Percentiles rank a stretch among this genome's conserved stretches.
Conservation (phyloP, 2,329 filamentous ascomycete species). For the Cladosporium sp. region DNA sequence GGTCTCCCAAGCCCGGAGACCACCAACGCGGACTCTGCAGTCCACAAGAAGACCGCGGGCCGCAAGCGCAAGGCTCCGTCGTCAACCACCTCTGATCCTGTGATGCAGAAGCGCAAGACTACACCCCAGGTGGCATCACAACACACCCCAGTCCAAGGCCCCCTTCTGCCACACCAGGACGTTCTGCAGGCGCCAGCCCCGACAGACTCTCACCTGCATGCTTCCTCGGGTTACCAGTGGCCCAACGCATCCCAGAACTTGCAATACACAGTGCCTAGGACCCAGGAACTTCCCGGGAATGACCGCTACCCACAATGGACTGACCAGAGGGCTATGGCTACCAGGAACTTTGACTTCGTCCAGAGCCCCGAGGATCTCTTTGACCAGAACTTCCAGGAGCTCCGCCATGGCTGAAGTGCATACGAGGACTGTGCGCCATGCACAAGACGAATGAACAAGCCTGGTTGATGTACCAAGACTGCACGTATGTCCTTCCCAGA, state of each 20-base stretch:
- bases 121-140: slow-evolving; percentile 4
- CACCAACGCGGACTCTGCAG: slow-evolving; percentile 15
- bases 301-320: slow-evolving; percentile 31
- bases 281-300: slow-evolving; percentile 18
- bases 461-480: not conserved
- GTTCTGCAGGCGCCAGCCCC: not conserved
- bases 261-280: slow-evolving; percentile 15
- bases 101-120: slow-evolving; percentile 22
- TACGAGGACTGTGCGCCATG: not conserved
- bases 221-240: slow-evolving; percentile 2
- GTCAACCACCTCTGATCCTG: slow-evolving; percentile 25
- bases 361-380: slow-evolving; percentile 29
- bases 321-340: slow-evolving; percentile 28
- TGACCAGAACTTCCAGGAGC: slow-evolving; percentile 30
- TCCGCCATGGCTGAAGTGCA: slow-evolving; percentile 30
- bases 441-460: not conserved
- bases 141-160: slow-evolving; percentile 17
- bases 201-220: not conserved
- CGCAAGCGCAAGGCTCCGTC: slow-evolving; percentile 33
- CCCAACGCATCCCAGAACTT: not conserved
- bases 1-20: slow-evolving; percentile 18
- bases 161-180: slow-evolving; percentile 16
- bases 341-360: slow-evolving; percentile 30
- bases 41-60: slow-evolving; percentile 26
- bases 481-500: not conserved